A percentile compares a stretch with the other conserved stretches of the same genome.
These are phyloP conservation scores for Cronartium ribicola DNA, from an alignment of 1,284 basidiomycete genomes.

Conservation along the genomic window DNA sequence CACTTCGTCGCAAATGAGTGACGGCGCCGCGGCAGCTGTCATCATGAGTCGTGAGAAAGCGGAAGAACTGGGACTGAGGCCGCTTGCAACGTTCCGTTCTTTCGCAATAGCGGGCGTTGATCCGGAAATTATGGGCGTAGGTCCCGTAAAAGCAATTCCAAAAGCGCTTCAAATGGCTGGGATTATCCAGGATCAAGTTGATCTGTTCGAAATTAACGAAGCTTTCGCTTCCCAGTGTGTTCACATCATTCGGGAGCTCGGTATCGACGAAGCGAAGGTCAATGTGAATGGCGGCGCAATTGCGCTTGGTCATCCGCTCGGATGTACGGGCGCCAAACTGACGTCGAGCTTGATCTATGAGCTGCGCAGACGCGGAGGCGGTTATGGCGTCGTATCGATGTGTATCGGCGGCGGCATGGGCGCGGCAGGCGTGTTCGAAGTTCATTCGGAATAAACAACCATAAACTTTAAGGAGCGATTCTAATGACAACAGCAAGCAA, in stretches of 20 bases:
- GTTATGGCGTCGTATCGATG: slow-evolving; percentile 76
- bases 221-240: slow-evolving; percentile 55
- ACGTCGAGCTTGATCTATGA: slow-evolving; percentile 78
- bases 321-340: slow-evolving; percentile 71
- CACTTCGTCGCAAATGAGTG: slow-evolving; percentile 93
- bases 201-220: slow-evolving; percentile 44
- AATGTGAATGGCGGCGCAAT: slow-evolving; percentile 56
- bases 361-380: slow-evolving; percentile 64
- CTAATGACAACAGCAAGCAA: no score
- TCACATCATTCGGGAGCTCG: slow-evolving; percentile 59
- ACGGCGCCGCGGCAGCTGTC: slow-evolving; percentile 91
- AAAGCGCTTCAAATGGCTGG: slow-evolving; percentile 73
- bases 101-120: slow-evolving; percentile 68
- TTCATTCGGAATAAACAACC: no score
- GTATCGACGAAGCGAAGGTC: slow-evolving; percentile 54
- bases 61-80: slow-evolving; percentile 79
- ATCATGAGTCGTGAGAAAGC: slow-evolving; percentile 80
- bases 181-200: no score
- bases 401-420: slow-evolving; percentile 86
- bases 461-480: no score
- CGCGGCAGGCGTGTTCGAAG: slow-evolving; percentile 72
- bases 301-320: slow-evolving; percentile 53
- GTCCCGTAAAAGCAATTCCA: slow-evolving; percentile 86
- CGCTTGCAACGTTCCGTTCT: slow-evolving; percentile 85
- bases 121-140: slow-evolving; percentile 58